Evolutionary conservation across 495 filamentous ascomycete genomes (phyloP).

Genomic region (Neurospora sp.): DNA sequence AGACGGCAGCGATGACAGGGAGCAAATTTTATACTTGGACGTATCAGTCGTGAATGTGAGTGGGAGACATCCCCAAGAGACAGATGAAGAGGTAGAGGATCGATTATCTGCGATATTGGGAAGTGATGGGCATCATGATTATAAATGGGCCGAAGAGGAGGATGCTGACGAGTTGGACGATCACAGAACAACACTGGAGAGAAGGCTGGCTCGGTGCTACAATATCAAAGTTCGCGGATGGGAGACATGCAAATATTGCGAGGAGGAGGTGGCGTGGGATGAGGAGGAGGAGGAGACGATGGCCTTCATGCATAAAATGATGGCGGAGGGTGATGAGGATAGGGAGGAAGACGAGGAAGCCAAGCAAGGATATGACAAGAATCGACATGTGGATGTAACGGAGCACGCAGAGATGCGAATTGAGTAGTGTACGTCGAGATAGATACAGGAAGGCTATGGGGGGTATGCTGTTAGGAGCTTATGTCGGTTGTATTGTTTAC

Average conservation of each 20-base stretch:
- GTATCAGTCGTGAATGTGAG: neutral
- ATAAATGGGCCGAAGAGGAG: neutral
- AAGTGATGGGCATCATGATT: neutral
- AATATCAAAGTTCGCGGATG: neutral
- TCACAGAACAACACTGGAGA: neutral
- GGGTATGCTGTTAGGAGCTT: neutral
- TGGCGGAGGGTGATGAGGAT: neutral
- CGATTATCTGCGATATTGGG: neutral
- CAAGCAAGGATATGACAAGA: neutral
- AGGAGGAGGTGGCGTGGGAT: conserved; percentile 1
- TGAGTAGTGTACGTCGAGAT: neutral
- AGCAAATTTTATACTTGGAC: neutral
- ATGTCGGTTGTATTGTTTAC: neutral
- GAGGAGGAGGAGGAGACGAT: neutral
- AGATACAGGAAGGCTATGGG: neutral
- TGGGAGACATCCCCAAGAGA: neutral
- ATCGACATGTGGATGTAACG: neutral
- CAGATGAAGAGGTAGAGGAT: neutral
- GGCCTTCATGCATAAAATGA: neutral
- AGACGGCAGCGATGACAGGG: neutral
- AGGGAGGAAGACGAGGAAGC: neutral
- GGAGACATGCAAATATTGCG: conserved; percentile 2
- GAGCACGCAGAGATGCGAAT: neutral
- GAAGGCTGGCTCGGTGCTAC: neutral
- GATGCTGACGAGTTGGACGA: neutral